Base-by-base conservation (phyloP, 352 stramenopile species). In the Phytophthora syringae region DNA sequence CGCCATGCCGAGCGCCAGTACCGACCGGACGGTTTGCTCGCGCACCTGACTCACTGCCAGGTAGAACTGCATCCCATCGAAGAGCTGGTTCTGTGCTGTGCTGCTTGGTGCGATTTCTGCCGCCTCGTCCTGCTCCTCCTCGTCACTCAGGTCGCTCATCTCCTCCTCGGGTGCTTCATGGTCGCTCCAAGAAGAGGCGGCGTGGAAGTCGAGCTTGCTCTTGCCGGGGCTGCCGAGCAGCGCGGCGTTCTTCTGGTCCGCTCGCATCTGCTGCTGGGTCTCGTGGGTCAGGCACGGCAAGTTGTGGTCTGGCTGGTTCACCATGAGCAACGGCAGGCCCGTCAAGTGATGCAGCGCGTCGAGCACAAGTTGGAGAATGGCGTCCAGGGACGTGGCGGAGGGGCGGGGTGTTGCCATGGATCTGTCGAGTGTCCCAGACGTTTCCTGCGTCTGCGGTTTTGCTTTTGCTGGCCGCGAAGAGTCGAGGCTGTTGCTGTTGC, bases 11-110 rank as follows among this genome's bases (percentile, higher is more conserved):
- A 77, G 58, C 22, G 80, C 60, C 25, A 92, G 28, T 7, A 77
- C 74, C 0, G 72, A 74, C 25, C 49, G 47, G 11, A 82, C 76
- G 5, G 72, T 79, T 11, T 61, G 32, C 11, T 71, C 40, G 27
- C 77, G 74, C 3, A 90, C 69, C 30, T 74, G 62, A 30, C 52
- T 80, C 20, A 92, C 70, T n/a, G 74, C 70, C 12, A 75, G 60
- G 71, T 90, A 92, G 61, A 90, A 92, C 49, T 88, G 48, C n/a
- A 92, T 52, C 3, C 83, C 83, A 30, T 89, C 79, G 15, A 88
- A 81, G 40, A 85, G 63, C 44, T 72, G 54, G 27, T 40, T 57
- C 25, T 74, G 66, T 27, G 62, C 47, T 67, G 65, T 54, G 24
- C 11, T 66, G 34, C 10, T 25, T 13, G 27, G 2, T 20, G 63